Evolutionary conservation across 208 protist species (phyloP).

Genomic region (Jaenimonas drosophilae): DNA sequence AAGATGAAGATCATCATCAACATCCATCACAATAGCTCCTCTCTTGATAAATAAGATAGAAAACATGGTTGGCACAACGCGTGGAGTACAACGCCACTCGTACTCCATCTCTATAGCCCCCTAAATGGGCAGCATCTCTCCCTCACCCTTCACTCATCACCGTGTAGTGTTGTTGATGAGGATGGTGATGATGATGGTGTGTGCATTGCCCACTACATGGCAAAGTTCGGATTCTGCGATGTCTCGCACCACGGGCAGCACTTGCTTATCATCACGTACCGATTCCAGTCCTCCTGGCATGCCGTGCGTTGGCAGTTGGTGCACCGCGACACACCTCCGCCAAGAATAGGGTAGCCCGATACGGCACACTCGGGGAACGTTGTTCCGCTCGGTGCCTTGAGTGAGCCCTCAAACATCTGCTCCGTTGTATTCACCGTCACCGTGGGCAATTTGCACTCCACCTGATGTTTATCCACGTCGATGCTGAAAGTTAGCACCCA

Average conservation of each 20-base stretch:
- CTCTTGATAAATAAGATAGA: no score
- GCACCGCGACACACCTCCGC: conserved; percentile 55
- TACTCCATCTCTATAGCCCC: no score
- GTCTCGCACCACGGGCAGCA: conserved; percentile 85
- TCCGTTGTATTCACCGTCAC: conserved; percentile 42
- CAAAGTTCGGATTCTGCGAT: conserved; percentile 51
- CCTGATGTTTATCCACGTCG: conserved; percentile 37
- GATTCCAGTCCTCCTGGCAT: conserved; percentile 89
- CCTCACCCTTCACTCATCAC: no score
- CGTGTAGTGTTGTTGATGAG: no score
- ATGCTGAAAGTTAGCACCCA: conserved; percentile 90
- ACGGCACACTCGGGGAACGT: conserved; percentile 81
- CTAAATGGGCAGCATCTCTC: no score
- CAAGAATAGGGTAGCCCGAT: conserved; percentile 83
- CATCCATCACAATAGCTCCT: no score
- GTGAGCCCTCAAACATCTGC: conserved; percentile 75
- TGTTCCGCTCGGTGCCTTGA: conserved; percentile 65
- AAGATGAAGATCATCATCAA: no score
- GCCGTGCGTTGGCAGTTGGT: conserved; percentile 66
- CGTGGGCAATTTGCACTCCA: conserved; percentile 44
- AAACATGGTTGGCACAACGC: no score
- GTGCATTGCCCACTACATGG: conserved; percentile 26
- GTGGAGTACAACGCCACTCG: no score
- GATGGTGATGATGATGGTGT: no score
- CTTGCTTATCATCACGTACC: conserved; percentile 68